Evolutionary conservation across 1,284 basidiomycete species (phyloP).

Genomic region (Ustilago vetiveriae): DNA sequence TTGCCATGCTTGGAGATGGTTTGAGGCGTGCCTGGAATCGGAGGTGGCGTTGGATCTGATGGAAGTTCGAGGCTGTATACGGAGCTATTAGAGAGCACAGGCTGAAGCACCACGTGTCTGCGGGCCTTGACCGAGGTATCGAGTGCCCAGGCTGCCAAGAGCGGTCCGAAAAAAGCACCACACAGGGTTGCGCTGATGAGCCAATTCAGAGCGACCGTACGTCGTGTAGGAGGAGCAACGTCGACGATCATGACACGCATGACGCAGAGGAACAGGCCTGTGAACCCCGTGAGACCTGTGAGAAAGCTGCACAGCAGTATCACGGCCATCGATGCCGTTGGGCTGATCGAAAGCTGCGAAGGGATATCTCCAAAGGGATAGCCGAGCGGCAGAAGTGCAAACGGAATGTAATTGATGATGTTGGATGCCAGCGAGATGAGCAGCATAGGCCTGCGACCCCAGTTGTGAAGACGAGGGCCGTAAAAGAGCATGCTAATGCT

Average conservation of each 20-base stretch:
- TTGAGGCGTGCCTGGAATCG: conserved; percentile 25
- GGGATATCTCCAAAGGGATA: conserved; percentile 42
- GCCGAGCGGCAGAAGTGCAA: conserved; percentile 33
- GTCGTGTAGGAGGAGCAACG: conserved; percentile 32
- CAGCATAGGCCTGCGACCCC: conserved; percentile 46
- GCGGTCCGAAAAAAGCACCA: conserved; percentile 41
- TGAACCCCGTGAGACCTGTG: conserved; percentile 37
- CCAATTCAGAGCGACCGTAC: conserved; percentile 38
- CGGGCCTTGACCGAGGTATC: conserved; percentile 23
- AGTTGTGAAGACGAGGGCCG: conserved; percentile 33
- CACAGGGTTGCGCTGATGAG: conserved; percentile 38
- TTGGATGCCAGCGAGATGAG: conserved; percentile 35
- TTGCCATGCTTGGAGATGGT: conserved; percentile 38
- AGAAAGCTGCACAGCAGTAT: conserved; percentile 35
- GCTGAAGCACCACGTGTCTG: neutral
- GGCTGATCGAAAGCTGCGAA: conserved; percentile 26
- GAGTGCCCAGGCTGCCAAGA: conserved; percentile 42
- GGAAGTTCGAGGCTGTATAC: conserved; percentile 16
- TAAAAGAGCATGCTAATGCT: conserved; percentile 49
- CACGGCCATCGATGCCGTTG: conserved; percentile 27
- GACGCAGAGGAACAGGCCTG: conserved; percentile 33
- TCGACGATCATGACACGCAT: conserved; percentile 44
- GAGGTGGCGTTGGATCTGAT: conserved; percentile 23
- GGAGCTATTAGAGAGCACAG: neutral
- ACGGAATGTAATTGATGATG: conserved; percentile 43